phyloP scores from a whole-genome alignment of 2,329 filamentous ascomycete species.

The Fusarium pseudocircinatum region DNA sequence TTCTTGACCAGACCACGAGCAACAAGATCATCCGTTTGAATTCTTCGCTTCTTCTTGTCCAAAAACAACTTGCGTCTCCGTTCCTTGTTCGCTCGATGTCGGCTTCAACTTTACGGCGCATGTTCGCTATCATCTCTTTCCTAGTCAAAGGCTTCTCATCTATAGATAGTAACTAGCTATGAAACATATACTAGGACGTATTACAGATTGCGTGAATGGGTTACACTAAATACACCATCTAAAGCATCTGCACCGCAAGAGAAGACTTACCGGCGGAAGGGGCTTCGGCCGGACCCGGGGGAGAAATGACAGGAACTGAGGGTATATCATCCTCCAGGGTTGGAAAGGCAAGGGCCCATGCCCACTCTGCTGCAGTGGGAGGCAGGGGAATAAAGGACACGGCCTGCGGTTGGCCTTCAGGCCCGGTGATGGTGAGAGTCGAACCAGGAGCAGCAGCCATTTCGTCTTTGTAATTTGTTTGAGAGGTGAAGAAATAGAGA shows the following conservation, averaged over 20 bases:
- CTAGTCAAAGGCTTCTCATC: background rate
- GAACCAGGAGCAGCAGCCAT: background rate
- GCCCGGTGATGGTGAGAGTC: background rate
- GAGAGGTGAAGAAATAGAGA: background rate
- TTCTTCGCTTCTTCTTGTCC: background rate
- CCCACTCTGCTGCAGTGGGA: background rate
- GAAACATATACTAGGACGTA: background rate
- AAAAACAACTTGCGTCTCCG: too few species aligned
- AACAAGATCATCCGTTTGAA: accelerated
- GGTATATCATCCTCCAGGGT: background rate
- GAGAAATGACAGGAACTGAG: background rate
- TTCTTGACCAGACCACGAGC: too few species aligned
- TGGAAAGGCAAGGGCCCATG: accelerated
- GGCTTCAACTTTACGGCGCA: background rate
- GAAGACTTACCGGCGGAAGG: background rate
- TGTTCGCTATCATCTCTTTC: background rate
- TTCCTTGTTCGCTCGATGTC: background rate
- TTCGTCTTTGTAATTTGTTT: background rate
- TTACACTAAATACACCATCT: background rate
- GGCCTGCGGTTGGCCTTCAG: background rate
- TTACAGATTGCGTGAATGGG: background rate
- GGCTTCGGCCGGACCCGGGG: accelerated
- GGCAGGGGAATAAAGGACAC: background rate
- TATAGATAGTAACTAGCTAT: background rate
- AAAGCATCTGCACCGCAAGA: background rate